Percentiles rank a stretch among this genome's conserved stretches.
phyloP scores from a whole-genome alignment of 2,329 filamentous ascomycete species.

The Arthrobotrys entomopaga region DNA sequence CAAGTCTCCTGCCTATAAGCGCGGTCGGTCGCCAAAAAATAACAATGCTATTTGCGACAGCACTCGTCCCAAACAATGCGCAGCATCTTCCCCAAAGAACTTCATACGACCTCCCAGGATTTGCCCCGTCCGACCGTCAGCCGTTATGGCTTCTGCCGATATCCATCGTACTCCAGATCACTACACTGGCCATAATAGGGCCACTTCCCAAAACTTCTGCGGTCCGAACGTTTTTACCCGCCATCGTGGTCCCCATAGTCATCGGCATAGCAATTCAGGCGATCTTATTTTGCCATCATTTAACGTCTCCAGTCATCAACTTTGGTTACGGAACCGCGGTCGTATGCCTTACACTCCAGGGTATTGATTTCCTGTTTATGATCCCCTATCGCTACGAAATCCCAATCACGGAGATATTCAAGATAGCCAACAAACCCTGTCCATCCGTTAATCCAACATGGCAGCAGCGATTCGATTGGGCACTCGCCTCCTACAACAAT shows the following conservation, averaged over 20 bases:
- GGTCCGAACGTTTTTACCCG: conserved; percentile 31
- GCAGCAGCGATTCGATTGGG: conserved; percentile 50
- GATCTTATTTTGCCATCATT: conserved; percentile 32
- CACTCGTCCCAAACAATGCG: conserved; percentile 39
- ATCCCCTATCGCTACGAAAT: conserved; percentile 45
- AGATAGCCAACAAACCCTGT: conserved; percentile 24
- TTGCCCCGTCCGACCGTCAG: conserved; percentile 27
- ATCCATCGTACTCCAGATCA: conserved; percentile 38
- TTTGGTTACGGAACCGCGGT: conserved; percentile 41
- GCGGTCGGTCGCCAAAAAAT: neutral
- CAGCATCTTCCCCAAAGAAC: conserved; percentile 33
- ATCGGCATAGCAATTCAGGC: conserved; percentile 47
- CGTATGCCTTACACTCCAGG: conserved; percentile 38
- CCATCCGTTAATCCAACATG: conserved; percentile 34
- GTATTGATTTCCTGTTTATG: conserved; percentile 44
- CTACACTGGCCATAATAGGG: conserved; percentile 41
- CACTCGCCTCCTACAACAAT: conserved; percentile 39
- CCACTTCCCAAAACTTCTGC: conserved; percentile 46
- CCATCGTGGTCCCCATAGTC: conserved; percentile 29
- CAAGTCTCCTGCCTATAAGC: neutral
- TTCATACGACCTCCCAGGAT: conserved; percentile 29
- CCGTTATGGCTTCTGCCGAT: conserved; percentile 38
- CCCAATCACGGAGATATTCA: conserved; percentile 35
- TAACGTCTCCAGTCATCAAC: conserved; percentile 47
- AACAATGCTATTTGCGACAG: conserved; percentile 37